Base-by-base conservation (phyloP, 2,329 filamentous ascomycete species). In the Fusarium sp. region DNA sequence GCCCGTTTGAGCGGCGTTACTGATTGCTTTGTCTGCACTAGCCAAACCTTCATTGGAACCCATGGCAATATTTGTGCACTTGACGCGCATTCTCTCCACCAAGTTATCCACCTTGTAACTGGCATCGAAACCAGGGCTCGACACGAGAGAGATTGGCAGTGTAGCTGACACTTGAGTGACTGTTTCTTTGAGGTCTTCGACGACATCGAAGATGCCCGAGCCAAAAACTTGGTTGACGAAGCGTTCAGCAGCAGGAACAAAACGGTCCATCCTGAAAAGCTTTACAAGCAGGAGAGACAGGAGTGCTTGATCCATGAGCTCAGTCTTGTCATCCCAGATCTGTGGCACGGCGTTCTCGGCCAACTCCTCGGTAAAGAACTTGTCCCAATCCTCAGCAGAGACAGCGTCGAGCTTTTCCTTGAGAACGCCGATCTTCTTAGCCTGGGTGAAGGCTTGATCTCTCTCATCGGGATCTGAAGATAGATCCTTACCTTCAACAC, bases 31-130 rank as follows among this genome's bases (percentile, higher is more conserved):
- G 86, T 99, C 96, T 22, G 96, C 96, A 70, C 91, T 96, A 64
- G 95, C 91, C 22, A 97, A 86, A 80, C 94, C 94, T 86, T 99
- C 96, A 78, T 97, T 97, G 49, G 96, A 98, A 79, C 96, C 96
- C 96, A 99, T 99, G 76, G 97, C 97, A 79, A 99, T 98, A 81
- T 98, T 98, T 65, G 94, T 95, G 84, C 96, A 99, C 60, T 89
- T 91, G 56, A 94, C 91, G 65, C 90, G 89, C 81, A 90, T 91
- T 74, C 94, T 90, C 82, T 97, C 94, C 35, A 98, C 97, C 59
- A 99, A 87, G 68, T 92, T 94, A 81, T 99, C 96, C 67, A 99
- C 96, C 86, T 99, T 99, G 90, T 98, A 99, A 80, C 94, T 97
- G 59, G 97, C 97, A 82, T 99, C 96, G 80, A 99, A 99, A 41